A percentile compares a stretch with the other conserved stretches of the same genome.
phyloP scores from a whole-genome alignment of 1,284 basidiomycete species.

The Papiliotrema terrestris region DNA sequence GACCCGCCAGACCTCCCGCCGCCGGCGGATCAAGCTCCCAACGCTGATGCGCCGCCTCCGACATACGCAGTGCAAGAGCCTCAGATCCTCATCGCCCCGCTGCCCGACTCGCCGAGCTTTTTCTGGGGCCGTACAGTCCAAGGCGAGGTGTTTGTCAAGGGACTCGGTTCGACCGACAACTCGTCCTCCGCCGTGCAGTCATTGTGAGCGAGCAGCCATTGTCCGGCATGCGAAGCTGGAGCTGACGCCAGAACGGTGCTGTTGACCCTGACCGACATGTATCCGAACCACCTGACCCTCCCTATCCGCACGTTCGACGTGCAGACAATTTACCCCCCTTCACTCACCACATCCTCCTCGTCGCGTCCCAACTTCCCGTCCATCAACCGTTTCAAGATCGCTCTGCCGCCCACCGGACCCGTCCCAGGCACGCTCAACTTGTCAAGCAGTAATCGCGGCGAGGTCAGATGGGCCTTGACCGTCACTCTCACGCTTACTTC shows the following conservation, averaged over 20 bases:
- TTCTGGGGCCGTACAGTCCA: constrained; percentile 42
- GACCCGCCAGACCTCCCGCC: background rate
- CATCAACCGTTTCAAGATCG: constrained; percentile 36
- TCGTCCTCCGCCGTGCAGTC: constrained; percentile 1
- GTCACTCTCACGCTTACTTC: constrained; percentile 23
- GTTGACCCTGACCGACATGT: constrained; percentile 24
- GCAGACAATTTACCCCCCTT: constrained; percentile 29
- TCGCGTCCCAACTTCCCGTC: constrained; percentile 20
- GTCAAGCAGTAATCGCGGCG: constrained; percentile 22
- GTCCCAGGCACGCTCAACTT: constrained; percentile 43
- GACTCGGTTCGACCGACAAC: constrained; percentile 26
- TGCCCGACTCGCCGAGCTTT: constrained; percentile 43
- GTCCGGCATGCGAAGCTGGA: background rate
- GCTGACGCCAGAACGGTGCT: constrained; percentile 25
- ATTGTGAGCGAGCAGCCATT: background rate
- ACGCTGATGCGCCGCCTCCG: constrained; percentile 23
- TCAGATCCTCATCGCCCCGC: constrained; percentile 41
- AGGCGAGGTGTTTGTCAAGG: constrained; percentile 46
- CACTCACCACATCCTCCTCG: constrained; percentile 9
- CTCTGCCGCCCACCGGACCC: constrained; percentile 22
- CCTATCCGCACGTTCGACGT: constrained; percentile 18
- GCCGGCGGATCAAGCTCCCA: background rate
- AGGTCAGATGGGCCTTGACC: constrained; percentile 31
- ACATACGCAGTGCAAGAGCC: constrained; percentile 39
- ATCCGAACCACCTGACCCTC: constrained; percentile 24